These are phyloP conservation scores for Monilinia vaccinii-corymbosi DNA, from an alignment of 2,329 filamentous ascomycete genomes.

Conservation along the genomic window DNA sequence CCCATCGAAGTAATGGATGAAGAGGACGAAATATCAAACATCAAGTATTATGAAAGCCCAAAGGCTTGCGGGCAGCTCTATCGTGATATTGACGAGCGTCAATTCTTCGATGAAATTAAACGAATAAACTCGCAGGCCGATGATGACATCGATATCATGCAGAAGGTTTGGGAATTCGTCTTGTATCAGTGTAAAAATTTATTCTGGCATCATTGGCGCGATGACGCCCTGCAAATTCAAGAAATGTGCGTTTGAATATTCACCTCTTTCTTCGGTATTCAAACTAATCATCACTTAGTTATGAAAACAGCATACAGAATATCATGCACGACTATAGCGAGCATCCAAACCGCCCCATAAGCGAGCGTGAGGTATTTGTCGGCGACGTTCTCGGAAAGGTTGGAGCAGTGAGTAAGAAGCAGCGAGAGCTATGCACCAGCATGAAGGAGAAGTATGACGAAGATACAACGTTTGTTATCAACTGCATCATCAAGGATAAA, in stretches of 20 bases:
- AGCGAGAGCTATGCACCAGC: slow-evolving; percentile 34
- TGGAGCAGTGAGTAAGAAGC: slow-evolving; percentile 31
- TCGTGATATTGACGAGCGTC: slow-evolving; percentile 61
- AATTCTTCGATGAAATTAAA: slow-evolving; percentile 40
- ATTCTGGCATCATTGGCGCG: slow-evolving; percentile 33
- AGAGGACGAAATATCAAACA: slow-evolving; percentile 38
- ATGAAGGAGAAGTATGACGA: slow-evolving; percentile 36
- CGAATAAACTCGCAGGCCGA: background rate
- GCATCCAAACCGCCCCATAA: slow-evolving; percentile 34
- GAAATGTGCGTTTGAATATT: slow-evolving; percentile 34
- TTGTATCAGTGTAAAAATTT: slow-evolving; percentile 27
- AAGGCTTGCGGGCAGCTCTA: slow-evolving; percentile 65
- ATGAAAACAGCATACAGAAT: slow-evolving; percentile 41
- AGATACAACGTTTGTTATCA: slow-evolving; percentile 34
- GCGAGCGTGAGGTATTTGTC: slow-evolving; percentile 46
- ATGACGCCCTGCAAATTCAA: slow-evolving; percentile 34
- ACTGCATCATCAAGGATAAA: slow-evolving; percentile 36
- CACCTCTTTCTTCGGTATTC: background rate
- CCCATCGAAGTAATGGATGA: slow-evolving; percentile 32
- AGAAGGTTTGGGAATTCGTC: slow-evolving; percentile 34
- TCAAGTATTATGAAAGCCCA: slow-evolving; percentile 55
- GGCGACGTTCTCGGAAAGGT: slow-evolving; percentile 47
- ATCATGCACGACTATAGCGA: slow-evolving; percentile 39
- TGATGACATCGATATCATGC: slow-evolving; percentile 18
- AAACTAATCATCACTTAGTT: slow-evolving; percentile 29